These are phyloP conservation scores for Corynascus novoguineensis DNA, from an alignment of 495 filamentous ascomycete genomes.

Conservation along the genomic window DNA sequence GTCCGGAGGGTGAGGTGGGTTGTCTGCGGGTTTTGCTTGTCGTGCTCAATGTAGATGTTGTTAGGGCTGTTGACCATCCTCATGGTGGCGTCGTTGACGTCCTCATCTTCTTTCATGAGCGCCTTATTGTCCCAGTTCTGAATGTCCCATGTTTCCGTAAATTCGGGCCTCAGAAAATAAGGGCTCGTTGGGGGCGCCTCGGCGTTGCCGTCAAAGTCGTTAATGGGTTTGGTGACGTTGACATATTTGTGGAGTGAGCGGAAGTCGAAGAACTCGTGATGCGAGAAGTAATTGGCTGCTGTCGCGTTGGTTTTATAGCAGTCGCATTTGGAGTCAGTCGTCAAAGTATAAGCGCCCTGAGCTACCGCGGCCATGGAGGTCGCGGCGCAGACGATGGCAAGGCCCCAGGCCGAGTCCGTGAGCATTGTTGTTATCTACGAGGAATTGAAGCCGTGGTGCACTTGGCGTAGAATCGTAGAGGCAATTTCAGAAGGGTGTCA, in stretches of 20 bases:
- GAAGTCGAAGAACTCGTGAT: slow-evolving; percentile 65
- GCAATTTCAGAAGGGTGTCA: too few species aligned
- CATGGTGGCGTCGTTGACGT: slow-evolving; percentile 35
- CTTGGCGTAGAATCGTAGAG: too few species aligned
- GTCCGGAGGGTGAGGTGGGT: slow-evolving; percentile 62
- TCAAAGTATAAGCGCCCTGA: slow-evolving; percentile 30
- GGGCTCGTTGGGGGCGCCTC: slow-evolving; percentile 30
- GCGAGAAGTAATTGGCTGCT: slow-evolving; percentile 52
- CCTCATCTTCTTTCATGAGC: slow-evolving; percentile 22
- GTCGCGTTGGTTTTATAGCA: slow-evolving; percentile 46
- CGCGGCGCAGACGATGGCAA: slow-evolving; percentile 18
- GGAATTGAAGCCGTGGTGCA: background rate
- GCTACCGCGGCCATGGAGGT: slow-evolving; percentile 13
- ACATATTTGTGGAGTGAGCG: slow-evolving; percentile 42
- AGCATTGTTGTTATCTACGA: background rate
- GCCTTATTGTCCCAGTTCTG: slow-evolving; percentile 53
- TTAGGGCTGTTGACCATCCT: slow-evolving; percentile 57
- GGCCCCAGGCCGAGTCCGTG: background rate
- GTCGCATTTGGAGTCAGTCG: slow-evolving; percentile 41
- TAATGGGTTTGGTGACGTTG: slow-evolving; percentile 20
- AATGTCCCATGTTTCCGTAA: slow-evolving; percentile 51
- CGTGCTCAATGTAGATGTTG: slow-evolving; percentile 56
- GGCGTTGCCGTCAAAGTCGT: slow-evolving; percentile 25
- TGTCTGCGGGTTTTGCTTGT: slow-evolving; percentile 20
- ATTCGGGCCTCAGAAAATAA: slow-evolving; percentile 36